These are phyloP conservation scores for Aspergillus ruber DNA, from an alignment of 2,329 filamentous ascomycete species.

Conservation along the genomic window DNA sequence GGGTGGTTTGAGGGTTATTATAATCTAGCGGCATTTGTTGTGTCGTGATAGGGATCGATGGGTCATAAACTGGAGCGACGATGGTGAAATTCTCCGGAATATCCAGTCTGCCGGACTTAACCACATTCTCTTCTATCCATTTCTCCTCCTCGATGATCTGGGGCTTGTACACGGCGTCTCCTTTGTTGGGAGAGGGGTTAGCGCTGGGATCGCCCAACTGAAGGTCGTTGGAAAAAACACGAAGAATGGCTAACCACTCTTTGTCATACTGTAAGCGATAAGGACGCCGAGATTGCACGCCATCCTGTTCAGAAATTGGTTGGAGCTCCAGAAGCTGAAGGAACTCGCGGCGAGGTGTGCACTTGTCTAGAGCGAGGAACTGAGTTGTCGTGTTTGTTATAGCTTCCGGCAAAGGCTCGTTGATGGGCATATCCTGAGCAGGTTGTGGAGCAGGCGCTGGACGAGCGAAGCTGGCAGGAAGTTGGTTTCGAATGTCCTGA, in stretches of 20 bases:
- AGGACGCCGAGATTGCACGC: constrained; percentile 33
- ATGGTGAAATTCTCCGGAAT: constrained; percentile 72
- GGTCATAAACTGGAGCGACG: constrained; percentile 67
- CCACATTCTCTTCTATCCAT: constrained; percentile 79
- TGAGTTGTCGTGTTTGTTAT: constrained; percentile 74
- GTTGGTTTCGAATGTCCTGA: constrained; percentile 61
- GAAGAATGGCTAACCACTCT: constrained; percentile 92
- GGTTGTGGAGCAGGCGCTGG: constrained; percentile 26
- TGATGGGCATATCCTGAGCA: constrained; percentile 37
- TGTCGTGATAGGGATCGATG: constrained; percentile 51
- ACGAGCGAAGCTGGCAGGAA: constrained; percentile 67
- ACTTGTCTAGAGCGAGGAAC: constrained; percentile 91
- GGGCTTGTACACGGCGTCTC: constrained; percentile 61
- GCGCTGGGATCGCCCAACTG: constrained; percentile 55
- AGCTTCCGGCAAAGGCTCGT: constrained; percentile 59
- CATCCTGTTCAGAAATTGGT: constrained; percentile 36
- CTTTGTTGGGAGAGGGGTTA: constrained; percentile 53
- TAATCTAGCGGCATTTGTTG: constrained; percentile 68
- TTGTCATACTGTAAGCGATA: constrained; percentile 72
- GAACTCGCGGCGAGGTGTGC: constrained; percentile 70
- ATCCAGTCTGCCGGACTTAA: constrained; percentile 53
- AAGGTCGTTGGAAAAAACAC: constrained; percentile 65
- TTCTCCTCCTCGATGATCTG: constrained; percentile 62
- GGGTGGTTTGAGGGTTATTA: constrained; percentile 76
- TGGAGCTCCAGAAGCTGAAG: constrained; percentile 67